Evolutionary conservation across 1,284 basidiomycete genomes (phyloP), one percentile per base, ranked within the genome.

Genomic region (Malassezia equina): DNA sequence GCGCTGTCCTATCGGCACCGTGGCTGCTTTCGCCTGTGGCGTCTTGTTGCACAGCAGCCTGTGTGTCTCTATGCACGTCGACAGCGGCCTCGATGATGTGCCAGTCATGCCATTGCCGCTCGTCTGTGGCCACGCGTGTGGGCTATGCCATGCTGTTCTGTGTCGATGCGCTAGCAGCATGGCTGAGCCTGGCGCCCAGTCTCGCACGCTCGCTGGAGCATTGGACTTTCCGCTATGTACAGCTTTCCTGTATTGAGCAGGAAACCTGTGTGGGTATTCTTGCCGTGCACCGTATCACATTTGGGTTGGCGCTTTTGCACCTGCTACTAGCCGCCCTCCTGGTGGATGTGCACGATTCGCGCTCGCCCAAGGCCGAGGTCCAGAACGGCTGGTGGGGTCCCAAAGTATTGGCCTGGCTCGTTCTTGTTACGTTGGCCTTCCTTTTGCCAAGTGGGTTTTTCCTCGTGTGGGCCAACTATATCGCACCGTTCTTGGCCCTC

Each of bases 321-420:
- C 77, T 84, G 48, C 79, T 96, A 45, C 79, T 96, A 47, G 84
- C 88, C 53, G 68, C 83, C 0, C 78, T 84, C 21, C 82, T 98
- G 27, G 81, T 95, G 58, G 89, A 89, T 24, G 86, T 98, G 7
- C 82, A 83, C 64, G 86, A 91, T 69, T 95, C 94, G 5, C 83
- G 85, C 57, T 84, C 90, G 58, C 90, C 88, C 75, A 83, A 93
- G 19, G 88, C 93, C 1, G 84, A 89, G 11, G 84, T 99, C 56
- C 93, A 99, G 79, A 99, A 99, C 74, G 93, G 93, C 2, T 99
- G 91, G 91, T 99, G 93, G 93, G 93, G 93, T 31, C 91, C 90
- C 12, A 99, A 99, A 75, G 83, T 90, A 31, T 79, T 95, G 44
- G 78, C 86, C 5, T 91, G 88, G 88, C 68, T 90, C 24, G 65